Conservation (phyloP, 148 eudicot genomes). For the Rhododendron ovatum region DNA sequence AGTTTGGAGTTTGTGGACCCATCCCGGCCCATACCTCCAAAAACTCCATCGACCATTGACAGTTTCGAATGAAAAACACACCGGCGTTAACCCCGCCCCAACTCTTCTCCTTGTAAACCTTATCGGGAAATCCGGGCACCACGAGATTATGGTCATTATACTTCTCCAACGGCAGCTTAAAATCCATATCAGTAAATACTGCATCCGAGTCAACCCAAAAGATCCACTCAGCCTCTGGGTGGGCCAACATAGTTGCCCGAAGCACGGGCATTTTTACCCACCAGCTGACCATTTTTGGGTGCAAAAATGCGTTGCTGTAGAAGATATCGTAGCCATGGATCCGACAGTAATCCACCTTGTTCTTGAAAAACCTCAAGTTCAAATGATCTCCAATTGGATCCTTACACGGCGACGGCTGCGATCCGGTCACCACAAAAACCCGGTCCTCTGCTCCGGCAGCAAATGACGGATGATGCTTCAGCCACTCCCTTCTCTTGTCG, state of each 20-base stretch:
- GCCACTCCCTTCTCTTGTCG: constrained; percentile 26
- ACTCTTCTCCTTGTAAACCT: constrained; percentile 41
- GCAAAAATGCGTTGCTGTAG: constrained; percentile 30
- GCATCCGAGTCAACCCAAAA: constrained; percentile 86
- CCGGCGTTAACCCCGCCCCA: constrained; percentile 39
- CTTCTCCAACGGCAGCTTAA: constrained; percentile 39
- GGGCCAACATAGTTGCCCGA: constrained; percentile 68
- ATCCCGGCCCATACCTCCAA: constrained; percentile 52
- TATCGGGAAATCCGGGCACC: not conserved
- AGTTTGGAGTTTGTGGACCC: constrained; percentile 64
- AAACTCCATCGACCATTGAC: constrained; percentile 75
- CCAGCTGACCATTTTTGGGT: constrained; percentile 38
- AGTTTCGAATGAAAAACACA: not conserved
- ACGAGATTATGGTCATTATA: constrained; percentile 45
- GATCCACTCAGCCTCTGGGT: constrained; percentile 81
- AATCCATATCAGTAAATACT: constrained; percentile 62
- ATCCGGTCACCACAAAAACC: constrained; percentile 18
- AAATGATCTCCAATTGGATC: constrained; percentile 26
- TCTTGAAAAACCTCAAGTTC: constrained; percentile 26
- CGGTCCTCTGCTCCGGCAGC: not conserved
- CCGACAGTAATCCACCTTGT: constrained; percentile 40
- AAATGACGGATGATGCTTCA: constrained; percentile 26
- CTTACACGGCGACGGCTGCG: constrained; percentile 32
- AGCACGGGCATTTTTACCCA: constrained; percentile 61
- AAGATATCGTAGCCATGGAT: constrained; percentile 35